Base-by-base conservation (phyloP, 2,329 filamentous ascomycete species). In the Diaporthe sp. region DNA sequence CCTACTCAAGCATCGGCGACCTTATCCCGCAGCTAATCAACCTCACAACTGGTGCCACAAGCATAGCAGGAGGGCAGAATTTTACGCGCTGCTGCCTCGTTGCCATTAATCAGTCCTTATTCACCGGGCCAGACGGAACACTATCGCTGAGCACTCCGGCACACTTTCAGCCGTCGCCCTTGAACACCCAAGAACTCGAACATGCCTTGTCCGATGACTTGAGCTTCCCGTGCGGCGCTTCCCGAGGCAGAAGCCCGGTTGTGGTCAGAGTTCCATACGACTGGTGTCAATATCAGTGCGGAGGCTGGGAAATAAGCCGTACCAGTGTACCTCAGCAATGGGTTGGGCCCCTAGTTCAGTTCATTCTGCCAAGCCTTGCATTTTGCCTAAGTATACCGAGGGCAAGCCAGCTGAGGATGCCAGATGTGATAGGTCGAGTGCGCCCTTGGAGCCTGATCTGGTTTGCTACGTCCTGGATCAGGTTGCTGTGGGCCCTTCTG, bases 321-420 rank as follows among this genome's bases (percentile, higher is more conserved):
- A 73, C 72, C 27, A 71, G 65, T 55, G 76, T 78, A 58, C 71
- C 78, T 44, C 78, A 78, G 39, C 76, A 78, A 37, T 80, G 79
- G 79, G 75, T 79, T 19, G 78, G 78, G 53, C 78, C 80, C 9
- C 76, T 80, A 2, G 78, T 78, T 12, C 76, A 76, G 13, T 80
- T 81, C 58, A 74, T 81, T 22, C 55, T 80, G 13, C 80, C 80
- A 13, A 78, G 79, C 61, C 74, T 80, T 51, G 75, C 80, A 47
- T 80, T 81, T 59, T 80, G 80, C 56, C 71, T 81, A 22, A 78
- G 78, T 2, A 72, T 81, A 5, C 79, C 79, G 6, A 74, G 79
- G 25, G 77, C 77, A 39, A 72, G 75, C 27, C 79, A 78, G 68
- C 58, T 80, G 8, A 72, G 76, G 19, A 75, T 78, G n/a, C 75